phyloP scores from a whole-genome alignment of 2,329 filamentous ascomycete species.

The Cryphonectria carpinicola region DNA sequence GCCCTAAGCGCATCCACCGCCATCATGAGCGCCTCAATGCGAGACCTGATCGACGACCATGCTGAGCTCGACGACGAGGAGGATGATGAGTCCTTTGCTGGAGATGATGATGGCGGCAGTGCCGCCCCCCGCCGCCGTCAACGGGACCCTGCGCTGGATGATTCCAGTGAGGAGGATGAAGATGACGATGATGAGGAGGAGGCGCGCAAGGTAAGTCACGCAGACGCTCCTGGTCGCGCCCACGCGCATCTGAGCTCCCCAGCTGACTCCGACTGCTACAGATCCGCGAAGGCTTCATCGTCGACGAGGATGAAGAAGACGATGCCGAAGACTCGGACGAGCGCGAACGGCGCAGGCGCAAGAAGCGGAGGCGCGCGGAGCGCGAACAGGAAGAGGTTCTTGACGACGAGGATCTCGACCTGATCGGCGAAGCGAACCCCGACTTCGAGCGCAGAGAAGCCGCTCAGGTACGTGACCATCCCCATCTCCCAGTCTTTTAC shows the following conservation, averaged over 20 bases:
- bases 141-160: constrained; percentile 63
- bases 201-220: constrained; percentile 64
- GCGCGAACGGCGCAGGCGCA: constrained; percentile 64
- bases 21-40: constrained; percentile 67
- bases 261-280: constrained; percentile 41
- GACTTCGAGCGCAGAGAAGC: constrained; percentile 67
- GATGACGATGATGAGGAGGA: constrained; percentile 92
- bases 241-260: not conserved
- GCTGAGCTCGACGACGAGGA: constrained; percentile 86
- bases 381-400: constrained; percentile 85
- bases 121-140: constrained; percentile 61
- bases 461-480: constrained; percentile 21
- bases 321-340: constrained; percentile 63
- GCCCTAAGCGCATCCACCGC: constrained; percentile 34
- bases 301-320: constrained; percentile 83
- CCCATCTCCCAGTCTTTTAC: not conserved
- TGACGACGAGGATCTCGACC: constrained; percentile 93
- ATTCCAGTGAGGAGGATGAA: constrained; percentile 91
- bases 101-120: constrained; percentile 77
- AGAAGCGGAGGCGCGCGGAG: constrained; percentile 76
- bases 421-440: constrained; percentile 83
- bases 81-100: constrained; percentile 81
- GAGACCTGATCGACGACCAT: constrained; percentile 80
- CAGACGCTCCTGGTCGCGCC: not conserved
- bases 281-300: constrained; percentile 94